These are phyloP conservation scores for Gnetum montanum DNA, from an alignment of 75 land plant genomes.

Conservation along the genomic window DNA sequence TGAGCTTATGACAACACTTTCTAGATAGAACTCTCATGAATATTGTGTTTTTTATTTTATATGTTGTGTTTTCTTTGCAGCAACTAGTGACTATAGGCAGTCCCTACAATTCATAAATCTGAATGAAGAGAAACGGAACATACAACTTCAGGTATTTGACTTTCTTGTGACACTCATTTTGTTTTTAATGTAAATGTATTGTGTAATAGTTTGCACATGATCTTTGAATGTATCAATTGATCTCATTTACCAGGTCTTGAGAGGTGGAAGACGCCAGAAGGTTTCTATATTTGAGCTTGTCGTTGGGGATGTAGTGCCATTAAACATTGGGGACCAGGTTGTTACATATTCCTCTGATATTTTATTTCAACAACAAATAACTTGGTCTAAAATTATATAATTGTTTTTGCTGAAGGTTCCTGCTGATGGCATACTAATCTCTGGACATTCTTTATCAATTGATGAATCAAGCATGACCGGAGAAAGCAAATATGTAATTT, in stretches of 20 bases:
- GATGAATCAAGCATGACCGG: slow-evolving; percentile 94
- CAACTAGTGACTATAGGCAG: slow-evolving; percentile 69
- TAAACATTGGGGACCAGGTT: slow-evolving; percentile 80
- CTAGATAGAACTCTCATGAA: too few species aligned
- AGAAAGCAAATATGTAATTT: slow-evolving; percentile 55
- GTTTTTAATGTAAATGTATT: too few species aligned
- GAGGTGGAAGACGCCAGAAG: slow-evolving; percentile 61
- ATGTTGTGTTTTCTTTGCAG: slow-evolving; percentile 17
- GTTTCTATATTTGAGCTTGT: slow-evolving; percentile 73
- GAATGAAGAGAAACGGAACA: slow-evolving; percentile 68
- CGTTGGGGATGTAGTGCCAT: slow-evolving; percentile 80
- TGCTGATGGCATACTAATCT: slow-evolving; percentile 69
- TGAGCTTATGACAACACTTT: too few species aligned
- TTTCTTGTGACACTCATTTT: too few species aligned
- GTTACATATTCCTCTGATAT: neutral
- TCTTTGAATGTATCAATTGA: too few species aligned
- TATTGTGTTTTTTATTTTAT: too few species aligned
- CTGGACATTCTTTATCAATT: slow-evolving; percentile 58
- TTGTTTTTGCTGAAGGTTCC: slow-evolving; percentile 37
- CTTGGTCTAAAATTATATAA: neutral
- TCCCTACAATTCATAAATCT: slow-evolving; percentile 69
- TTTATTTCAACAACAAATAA: neutral
- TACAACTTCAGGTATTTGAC: slow-evolving; percentile 55
- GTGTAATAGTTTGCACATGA: too few species aligned
- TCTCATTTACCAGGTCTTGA: slow-evolving; percentile 31